Evolutionary conservation across 208 protist species (phyloP).

Genomic region (Crithidia thermophila): DNA sequence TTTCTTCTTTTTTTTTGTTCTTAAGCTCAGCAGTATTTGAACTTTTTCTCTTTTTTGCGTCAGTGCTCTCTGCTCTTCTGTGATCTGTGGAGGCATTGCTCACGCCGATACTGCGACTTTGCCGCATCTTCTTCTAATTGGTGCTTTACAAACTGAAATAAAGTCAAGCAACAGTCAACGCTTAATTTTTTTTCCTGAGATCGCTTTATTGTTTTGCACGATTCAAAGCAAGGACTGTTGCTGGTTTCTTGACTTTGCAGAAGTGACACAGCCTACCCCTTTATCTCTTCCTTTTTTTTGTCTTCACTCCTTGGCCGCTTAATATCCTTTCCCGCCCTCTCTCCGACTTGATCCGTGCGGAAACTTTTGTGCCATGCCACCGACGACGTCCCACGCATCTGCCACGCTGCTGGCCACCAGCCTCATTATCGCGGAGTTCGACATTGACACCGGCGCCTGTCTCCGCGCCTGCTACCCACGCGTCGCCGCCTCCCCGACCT

Average conservation of each 20-base stretch:
- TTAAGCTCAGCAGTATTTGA: no score
- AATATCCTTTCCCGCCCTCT: neutral
- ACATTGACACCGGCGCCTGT: conserved; percentile 73
- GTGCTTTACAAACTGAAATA: neutral
- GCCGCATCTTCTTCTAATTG: no score
- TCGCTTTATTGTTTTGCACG: conserved; percentile 10
- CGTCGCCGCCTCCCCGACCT: neutral
- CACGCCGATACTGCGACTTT: no score
- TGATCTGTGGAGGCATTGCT: no score
- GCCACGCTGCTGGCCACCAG: conserved; percentile 35
- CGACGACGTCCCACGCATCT: neutral
- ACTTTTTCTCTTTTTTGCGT: no score
- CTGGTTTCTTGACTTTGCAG: no score
- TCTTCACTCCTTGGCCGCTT: neutral
- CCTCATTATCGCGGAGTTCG: conserved; percentile 78
- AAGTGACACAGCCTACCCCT: no score
- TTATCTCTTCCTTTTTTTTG: conserved; percentile 7
- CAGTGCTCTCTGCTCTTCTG: no score
- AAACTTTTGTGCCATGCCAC: neutral
- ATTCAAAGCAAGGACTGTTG: no score
- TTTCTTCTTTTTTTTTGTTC: neutral
- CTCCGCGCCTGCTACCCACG: conserved; percentile 59
- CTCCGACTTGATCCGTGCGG: no score
- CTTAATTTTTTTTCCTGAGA: neutral
- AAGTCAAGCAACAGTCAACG: neutral